phyloP scores from a whole-genome alignment of 805 yeast species.

The Saccharomyces kudriavzevii region DNA sequence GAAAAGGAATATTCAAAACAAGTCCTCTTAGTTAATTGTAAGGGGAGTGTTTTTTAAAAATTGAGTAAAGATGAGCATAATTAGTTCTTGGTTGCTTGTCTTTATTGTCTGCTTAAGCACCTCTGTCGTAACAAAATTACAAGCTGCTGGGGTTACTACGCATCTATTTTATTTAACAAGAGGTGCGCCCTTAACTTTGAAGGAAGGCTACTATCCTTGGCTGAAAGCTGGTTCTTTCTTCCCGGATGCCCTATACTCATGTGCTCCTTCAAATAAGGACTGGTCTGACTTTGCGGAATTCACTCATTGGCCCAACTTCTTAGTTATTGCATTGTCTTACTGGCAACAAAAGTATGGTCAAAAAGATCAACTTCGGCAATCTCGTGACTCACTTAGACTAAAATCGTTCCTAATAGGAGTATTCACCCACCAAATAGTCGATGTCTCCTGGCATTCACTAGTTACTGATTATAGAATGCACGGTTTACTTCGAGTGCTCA shows the following conservation, averaged over 20 bases:
- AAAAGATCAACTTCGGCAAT: slow-evolving; percentile 1
- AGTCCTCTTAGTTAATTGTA: neutral
- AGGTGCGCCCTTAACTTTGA: slow-evolving; percentile 28
- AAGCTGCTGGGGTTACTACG: slow-evolving; percentile 19
- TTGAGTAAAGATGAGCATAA: neutral
- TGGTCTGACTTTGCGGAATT: slow-evolving; percentile 41
- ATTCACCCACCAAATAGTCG: slow-evolving; percentile 55
- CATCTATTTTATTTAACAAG: slow-evolving; percentile 18
- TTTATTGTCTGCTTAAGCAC: neutral
- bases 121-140: neutral
- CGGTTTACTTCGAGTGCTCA: slow-evolving; percentile 47
- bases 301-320: slow-evolving; percentile 65
- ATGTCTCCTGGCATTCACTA: slow-evolving; percentile 61
- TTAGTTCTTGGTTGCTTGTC: neutral
- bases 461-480: slow-evolving; percentile 27
- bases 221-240: slow-evolving; percentile 56
- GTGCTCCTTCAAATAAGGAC: slow-evolving; percentile 41
- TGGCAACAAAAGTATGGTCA: slow-evolving; percentile 31
- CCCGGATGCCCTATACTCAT: slow-evolving; percentile 62
- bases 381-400: slow-evolving; percentile 28
- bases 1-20: neutral
- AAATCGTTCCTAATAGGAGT: slow-evolving; percentile 53
- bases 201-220: slow-evolving; percentile 21
- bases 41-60: too few relatives aligned
- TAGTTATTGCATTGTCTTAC: slow-evolving; percentile 38